Base-by-base conservation (phyloP, 2,329 filamentous ascomycete species). In the Verticillium nubilum region DNA sequence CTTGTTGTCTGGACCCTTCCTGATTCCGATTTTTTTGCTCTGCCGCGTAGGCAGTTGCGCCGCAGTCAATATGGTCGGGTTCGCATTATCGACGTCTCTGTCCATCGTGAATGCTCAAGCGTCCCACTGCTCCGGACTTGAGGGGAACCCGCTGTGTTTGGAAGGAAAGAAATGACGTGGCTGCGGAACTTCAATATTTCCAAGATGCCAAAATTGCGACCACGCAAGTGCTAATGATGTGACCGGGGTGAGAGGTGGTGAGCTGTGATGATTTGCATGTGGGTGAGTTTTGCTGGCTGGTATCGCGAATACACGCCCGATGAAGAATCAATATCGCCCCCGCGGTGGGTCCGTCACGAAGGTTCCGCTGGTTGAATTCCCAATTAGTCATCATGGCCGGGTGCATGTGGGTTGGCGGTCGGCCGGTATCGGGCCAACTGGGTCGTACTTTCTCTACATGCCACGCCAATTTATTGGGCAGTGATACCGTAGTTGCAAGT, bases 1-100 rank as follows among this genome's bases (percentile, higher is more conserved):
- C 63, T 74, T 78, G 25, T 76, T 76, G 60, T 81, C 80, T 12
- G 77, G 75, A 1, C 76, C 78, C 35, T 68, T 75, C 63, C 78
- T 81, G 52, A 78, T 76, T 61, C 76, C 73, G 31, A 74, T 73
- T 64, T 78, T 77, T 65, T 76, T 78, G 67, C 83, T 78, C 67
- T 82, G 79, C 65, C 93, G 88, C 29, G 91, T 95, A 52, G 95
- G 93, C 56, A 99, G 86, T 76, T 98, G 91, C 52, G 91, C 91
- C 57, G 87, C 84, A 75, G 88, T 96, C 69, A 98, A 80, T 71
- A 99, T 93, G 64, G 91, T 96, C 58, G 95, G 95, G 78, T 99
- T 98, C 64, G 90, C 92, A 75, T 97, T 97, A 66, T 88, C 85
- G 54, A 81, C 72, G 47, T 76, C 74, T 62, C 74, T 72, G 59